phyloP scores from a whole-genome alignment of 2,329 filamentous ascomycete genomes.

The Phyllosticta citrichinensis region DNA sequence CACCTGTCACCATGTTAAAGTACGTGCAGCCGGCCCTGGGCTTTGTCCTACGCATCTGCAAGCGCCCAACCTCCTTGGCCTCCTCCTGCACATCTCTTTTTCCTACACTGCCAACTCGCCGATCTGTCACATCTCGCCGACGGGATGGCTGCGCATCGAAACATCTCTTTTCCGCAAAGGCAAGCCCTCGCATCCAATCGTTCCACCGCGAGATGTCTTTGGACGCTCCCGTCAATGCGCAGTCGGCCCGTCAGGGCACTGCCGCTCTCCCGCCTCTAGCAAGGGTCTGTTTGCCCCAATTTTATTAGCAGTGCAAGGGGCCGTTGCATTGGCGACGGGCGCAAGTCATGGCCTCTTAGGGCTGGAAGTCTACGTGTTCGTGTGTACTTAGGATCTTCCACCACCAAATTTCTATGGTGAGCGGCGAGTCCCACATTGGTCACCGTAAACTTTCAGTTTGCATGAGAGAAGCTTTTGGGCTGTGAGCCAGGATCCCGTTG shows the following conservation, averaged over 20 bases:
- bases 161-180: background rate
- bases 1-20: background rate
- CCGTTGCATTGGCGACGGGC: background rate
- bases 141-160: background rate
- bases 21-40: background rate
- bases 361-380: background rate
- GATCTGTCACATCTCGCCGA: background rate
- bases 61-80: background rate
- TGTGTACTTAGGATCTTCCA: background rate
- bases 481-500: background rate
- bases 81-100: background rate
- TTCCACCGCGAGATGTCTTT: background rate
- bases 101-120: background rate
- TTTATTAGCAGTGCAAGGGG: background rate
- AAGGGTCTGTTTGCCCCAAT: background rate
- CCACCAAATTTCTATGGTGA: background rate
- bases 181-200: background rate
- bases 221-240: background rate
- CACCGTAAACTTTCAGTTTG: background rate
- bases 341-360: background rate
- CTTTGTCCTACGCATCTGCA: background rate
- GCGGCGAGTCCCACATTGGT: background rate
- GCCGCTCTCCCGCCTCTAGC: background rate
- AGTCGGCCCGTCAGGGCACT: background rate
- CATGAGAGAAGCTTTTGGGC: background rate